A percentile compares a stretch with the other conserved stretches of the same genome.
These are phyloP conservation scores for Smittium culicis DNA, from an alignment of 371 early-diverging fungal genomes.

Conservation along the genomic window DNA sequence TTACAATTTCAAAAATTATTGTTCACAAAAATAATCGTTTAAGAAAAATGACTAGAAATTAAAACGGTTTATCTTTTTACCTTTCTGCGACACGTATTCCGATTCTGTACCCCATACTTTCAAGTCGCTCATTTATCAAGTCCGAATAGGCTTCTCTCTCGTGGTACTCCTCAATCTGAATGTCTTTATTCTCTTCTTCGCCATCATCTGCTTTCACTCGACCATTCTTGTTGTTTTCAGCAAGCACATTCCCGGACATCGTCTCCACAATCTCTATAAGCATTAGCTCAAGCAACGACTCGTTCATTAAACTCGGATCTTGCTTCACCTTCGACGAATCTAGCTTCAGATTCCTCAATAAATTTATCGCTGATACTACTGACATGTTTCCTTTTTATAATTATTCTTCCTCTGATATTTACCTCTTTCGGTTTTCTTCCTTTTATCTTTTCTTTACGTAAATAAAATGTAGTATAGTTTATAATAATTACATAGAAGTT, in stretches of 20 bases:
- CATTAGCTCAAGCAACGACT: not conserved
- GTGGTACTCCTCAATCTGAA: not conserved
- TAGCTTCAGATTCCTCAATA: slow-evolving; percentile 12
- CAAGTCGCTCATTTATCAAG: slow-evolving; percentile 59
- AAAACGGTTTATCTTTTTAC: too few species aligned
- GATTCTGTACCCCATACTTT: slow-evolving; percentile 71
- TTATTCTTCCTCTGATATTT: not conserved
- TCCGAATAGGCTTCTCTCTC: slow-evolving; percentile 27
- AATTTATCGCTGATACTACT: slow-evolving; percentile 13
- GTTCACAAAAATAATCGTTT: too few species aligned
- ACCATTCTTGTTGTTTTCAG: not conserved
- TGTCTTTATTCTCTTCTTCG: not conserved
- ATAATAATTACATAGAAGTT: too few species aligned
- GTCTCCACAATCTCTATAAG: slow-evolving; percentile 3
- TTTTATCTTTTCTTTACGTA: too few species aligned
- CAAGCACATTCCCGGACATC: slow-evolving; percentile 18
- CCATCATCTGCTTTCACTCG: not conserved
- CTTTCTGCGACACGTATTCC: slow-evolving; percentile 82
- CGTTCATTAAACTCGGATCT: not conserved
- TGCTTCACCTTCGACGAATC: slow-evolving; percentile 2
- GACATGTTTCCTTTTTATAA: slow-evolving; percentile 9
- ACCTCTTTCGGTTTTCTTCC: too few species aligned
- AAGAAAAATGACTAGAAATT: too few species aligned
- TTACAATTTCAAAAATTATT: too few species aligned
- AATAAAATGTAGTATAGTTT: too few species aligned